Percentiles rank a stretch among this genome's conserved stretches.
Conservation (phyloP, 2,329 filamentous ascomycete genomes). For the Aspergillus sergii region DNA sequence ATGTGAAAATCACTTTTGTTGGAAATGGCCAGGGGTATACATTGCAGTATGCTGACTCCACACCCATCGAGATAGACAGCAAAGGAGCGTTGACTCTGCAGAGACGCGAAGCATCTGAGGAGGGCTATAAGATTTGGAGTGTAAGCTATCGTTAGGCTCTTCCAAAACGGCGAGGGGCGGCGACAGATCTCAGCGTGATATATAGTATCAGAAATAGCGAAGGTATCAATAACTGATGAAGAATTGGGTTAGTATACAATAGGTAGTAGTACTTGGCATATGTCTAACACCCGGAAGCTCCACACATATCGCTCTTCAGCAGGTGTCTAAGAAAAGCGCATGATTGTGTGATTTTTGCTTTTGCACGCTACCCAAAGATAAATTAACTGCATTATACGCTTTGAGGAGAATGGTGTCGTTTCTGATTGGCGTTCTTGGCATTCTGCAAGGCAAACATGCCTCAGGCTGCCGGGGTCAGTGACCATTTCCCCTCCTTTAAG, state of each 20-base stretch:
- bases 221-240: not conserved
- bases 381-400: not conserved
- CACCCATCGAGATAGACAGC: slow-evolving; percentile 6
- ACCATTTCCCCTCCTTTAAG: not conserved
- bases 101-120: not conserved
- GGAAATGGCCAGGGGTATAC: slow-evolving; percentile 40
- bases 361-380: not conserved
- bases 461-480: not conserved
- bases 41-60: slow-evolving; percentile 29
- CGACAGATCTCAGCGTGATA: not conserved
- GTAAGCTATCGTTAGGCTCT: slow-evolving; percentile 33
- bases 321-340: not conserved
- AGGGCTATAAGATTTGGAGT: slow-evolving; percentile 35
- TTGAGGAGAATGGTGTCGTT: not conserved
- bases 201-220: not conserved
- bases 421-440: not conserved
- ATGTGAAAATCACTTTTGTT: slow-evolving; percentile 36
- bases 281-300: not conserved
- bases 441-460: not conserved
- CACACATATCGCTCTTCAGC: not conserved
- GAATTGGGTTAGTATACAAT: not conserved
- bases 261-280: not conserved
- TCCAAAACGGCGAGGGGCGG: not conserved
- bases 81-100: slow-evolving; percentile 13
- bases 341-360: not conserved